Evolutionary conservation across 371 early-diverging fungal genomes (phyloP), one percentile per base, ranked within the genome.

Genomic region (Actinomucor elegans): DNA sequence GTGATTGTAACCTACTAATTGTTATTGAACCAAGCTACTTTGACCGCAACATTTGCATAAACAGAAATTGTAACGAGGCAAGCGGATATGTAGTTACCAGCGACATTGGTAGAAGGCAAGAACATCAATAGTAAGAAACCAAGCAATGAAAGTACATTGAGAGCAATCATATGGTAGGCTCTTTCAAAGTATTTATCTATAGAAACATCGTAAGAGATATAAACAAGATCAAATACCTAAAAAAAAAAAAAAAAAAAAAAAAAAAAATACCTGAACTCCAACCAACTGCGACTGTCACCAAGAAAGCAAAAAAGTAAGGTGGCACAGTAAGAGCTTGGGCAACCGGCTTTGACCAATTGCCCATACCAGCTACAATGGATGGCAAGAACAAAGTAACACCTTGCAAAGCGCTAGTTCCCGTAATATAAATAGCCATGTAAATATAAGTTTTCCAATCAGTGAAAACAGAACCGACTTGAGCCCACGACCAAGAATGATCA

Each of bases 401-500:
- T 54, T 75, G 75, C 4, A 75, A 34, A 14, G 75, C 66, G 50
- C 52, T 62, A 2, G 75, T 71, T 5, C 75, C 75, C 1, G 58
- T 35, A 24, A 75, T 68, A 24, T 75, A 75, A 23, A 75, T 71
- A 7, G 50, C 17, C 64, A 64, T 66, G 35, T 61, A 75, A 5
- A 59, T 24, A 18, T 68, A 75, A 0, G 71, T 68, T 27, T 75
- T 75, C 61, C 66, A 75, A 34, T 75, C 75, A n/a, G 38, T 57
- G 29, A 75, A 75, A 0, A 75, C 75, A 11, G 69, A 68, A 14
- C 23, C 40, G 2, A 59, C 71, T 38, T 66, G 69, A 17, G 52
- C 52, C 75, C 75, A 75, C 10, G 75, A 70, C 71, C 71, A 75
- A 4, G 69, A 64, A 43, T 75, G 68, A 46, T 68, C 65, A 40